Conservation (phyloP, 306 rosid genomes). For the Clitoria ternatea region DNA sequence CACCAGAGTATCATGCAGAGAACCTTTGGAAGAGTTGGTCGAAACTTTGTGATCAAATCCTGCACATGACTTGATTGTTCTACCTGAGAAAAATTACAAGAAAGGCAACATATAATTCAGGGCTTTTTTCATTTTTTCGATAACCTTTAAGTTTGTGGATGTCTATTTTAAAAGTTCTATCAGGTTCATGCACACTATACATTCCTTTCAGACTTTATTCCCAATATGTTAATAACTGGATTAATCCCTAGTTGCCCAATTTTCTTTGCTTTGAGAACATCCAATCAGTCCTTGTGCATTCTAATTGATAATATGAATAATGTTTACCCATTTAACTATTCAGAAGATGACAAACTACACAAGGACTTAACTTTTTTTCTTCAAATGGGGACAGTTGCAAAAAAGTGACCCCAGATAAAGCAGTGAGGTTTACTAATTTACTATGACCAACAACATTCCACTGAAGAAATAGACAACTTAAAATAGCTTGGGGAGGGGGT, state of each 20-base stretch:
- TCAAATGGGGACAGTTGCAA: background rate
- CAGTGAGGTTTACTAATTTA: background rate
- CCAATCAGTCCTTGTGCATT: conserved; percentile 2
- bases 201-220: conserved; percentile 6
- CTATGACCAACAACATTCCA: background rate
- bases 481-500: background rate
- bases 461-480: conserved; percentile 1
- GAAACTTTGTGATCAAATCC: conserved; percentile 57
- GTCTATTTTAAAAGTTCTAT: background rate
- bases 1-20: conserved; percentile 43
- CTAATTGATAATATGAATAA: background rate
- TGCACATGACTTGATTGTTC: conserved; percentile 59
- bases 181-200: background rate
- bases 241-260: background rate
- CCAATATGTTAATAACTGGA: conserved; percentile 5
- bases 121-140: no score
- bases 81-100: conserved; percentile 43
- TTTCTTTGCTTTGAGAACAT: background rate
- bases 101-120: background rate
- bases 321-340: conserved; percentile 1
- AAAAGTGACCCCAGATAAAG: conserved; percentile 7
- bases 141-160: background rate
- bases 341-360: background rate
- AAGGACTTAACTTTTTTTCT: background rate
- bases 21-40: conserved; percentile 83